phyloP scores from a whole-genome alignment of 2,329 filamentous ascomycete species.

The Fusarium coffeatum region DNA sequence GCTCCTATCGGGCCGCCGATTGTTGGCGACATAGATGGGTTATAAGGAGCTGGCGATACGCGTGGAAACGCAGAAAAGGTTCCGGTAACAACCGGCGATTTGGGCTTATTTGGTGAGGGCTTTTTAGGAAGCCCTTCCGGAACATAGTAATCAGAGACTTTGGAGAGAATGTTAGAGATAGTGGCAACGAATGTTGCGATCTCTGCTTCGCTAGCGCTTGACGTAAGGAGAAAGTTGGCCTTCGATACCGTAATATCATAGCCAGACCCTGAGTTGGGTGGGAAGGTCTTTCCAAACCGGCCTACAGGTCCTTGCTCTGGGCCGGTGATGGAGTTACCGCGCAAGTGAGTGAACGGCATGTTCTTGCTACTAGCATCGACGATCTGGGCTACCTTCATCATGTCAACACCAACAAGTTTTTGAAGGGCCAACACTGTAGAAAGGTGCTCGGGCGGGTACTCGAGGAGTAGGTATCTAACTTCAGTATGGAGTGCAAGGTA shows the following conservation, averaged over 20 bases:
- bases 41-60: constrained; percentile 37
- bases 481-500: constrained; percentile 66
- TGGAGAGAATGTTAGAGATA: constrained; percentile 59
- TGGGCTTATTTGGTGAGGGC: constrained; percentile 35
- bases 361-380: constrained; percentile 58
- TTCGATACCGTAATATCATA: constrained; percentile 57
- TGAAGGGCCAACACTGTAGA: constrained; percentile 68
- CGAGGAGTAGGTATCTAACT: constrained; percentile 68
- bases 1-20: constrained; percentile 20
- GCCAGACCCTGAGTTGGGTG: constrained; percentile 44
- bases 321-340: constrained; percentile 49
- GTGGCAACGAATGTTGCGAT: constrained; percentile 65
- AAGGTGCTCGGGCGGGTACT: constrained; percentile 68
- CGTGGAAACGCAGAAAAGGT: constrained; percentile 49
- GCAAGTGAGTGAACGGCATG: constrained; percentile 55
- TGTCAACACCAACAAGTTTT: constrained; percentile 64
- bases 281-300: constrained; percentile 34
- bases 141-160: constrained; percentile 56
- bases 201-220: constrained; percentile 64
- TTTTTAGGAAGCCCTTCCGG: constrained; percentile 51
- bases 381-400: constrained; percentile 70
- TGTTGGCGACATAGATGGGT: constrained; percentile 38
- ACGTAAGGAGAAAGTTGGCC: constrained; percentile 68
- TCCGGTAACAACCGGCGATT: constrained; percentile 47
- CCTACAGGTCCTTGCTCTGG: constrained; percentile 41